Evolutionary conservation across 441 rosid species (phyloP).

Genomic region (Brassica hybrid): DNA sequence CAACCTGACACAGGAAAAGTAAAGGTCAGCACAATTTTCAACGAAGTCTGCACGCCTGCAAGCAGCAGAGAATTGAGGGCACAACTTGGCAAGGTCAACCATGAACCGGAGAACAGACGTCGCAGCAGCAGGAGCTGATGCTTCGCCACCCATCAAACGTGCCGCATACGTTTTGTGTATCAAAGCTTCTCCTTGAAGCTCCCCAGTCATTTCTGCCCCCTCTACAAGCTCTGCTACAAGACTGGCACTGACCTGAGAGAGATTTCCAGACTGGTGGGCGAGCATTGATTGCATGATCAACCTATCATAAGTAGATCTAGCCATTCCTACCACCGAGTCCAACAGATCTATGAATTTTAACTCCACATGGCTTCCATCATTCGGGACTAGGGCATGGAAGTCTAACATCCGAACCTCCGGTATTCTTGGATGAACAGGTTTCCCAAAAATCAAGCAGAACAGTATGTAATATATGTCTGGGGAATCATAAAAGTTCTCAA

Average conservation of each 20-base stretch:
- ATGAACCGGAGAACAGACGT: conserved; percentile 98
- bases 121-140: conserved; percentile 99
- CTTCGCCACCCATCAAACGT: conserved; percentile 99
- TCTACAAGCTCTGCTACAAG: conserved; percentile 97
- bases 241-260: conserved; percentile 90
- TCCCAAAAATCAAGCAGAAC: conserved; percentile 97
- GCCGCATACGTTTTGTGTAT: conserved; percentile 99
- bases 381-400: conserved; percentile 98
- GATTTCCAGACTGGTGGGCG: conserved; percentile 93
- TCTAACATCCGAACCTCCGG: conserved; percentile 99
- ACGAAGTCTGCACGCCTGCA: conserved; percentile 96
- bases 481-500: conserved; percentile 97
- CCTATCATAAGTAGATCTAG: conserved; percentile 96
- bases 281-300: conserved; percentile 87
- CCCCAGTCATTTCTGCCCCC: conserved; percentile 95
- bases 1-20: conserved; percentile 98
- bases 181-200: conserved; percentile 99
- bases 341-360: conserved; percentile 92
- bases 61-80: conserved; percentile 91
- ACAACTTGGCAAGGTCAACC: conserved; percentile 99
- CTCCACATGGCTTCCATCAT: conserved; percentile 82
- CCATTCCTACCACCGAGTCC: conserved; percentile 97
- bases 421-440: conserved; percentile 96
- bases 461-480: conserved; percentile 98
- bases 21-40: conserved; percentile 95